A percentile compares a stretch with the other conserved stretches of the same genome.
phyloP scores from a whole-genome alignment of 148 eudicot genomes.

The Agrostemma githago region DNA sequence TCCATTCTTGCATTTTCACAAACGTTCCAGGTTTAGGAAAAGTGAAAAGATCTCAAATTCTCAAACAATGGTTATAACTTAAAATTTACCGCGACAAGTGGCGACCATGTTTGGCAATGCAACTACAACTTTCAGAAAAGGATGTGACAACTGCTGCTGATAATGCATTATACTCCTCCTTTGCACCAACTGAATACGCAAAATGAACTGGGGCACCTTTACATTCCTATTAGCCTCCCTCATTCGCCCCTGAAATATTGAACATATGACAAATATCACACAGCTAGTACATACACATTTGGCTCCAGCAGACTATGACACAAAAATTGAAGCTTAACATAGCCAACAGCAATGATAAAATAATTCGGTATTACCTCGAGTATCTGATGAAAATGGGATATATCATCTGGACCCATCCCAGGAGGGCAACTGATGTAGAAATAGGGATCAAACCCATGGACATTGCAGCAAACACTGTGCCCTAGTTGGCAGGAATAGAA shows the following conservation, averaged over 20 bases:
- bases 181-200: constrained; percentile 69
- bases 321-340: neutral
- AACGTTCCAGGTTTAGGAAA: no score
- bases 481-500: constrained; percentile 39
- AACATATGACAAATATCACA: constrained; percentile 1
- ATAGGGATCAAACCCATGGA: constrained; percentile 98
- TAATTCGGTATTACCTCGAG: constrained; percentile 57
- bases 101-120: constrained; percentile 79
- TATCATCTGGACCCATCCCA: constrained; percentile 96
- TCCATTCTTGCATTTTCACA: neutral
- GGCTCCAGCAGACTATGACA: neutral
- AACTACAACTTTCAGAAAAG: no score
- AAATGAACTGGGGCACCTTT: constrained; percentile 60
- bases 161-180: no score
- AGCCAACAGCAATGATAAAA: neutral
- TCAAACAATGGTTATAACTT: neutral
- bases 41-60: no score
- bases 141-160: no score
- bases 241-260: constrained; percentile 63
- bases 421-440: constrained; percentile 81
- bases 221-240: constrained; percentile 66
- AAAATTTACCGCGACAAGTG: constrained; percentile 76
- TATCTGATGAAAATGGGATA: constrained; percentile 68
- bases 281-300: neutral
- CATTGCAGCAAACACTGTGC: constrained; percentile 85